Evolutionary conservation across 2,329 filamentous ascomycete species (phyloP).

Genomic region (Sclerotinia nivalis): DNA sequence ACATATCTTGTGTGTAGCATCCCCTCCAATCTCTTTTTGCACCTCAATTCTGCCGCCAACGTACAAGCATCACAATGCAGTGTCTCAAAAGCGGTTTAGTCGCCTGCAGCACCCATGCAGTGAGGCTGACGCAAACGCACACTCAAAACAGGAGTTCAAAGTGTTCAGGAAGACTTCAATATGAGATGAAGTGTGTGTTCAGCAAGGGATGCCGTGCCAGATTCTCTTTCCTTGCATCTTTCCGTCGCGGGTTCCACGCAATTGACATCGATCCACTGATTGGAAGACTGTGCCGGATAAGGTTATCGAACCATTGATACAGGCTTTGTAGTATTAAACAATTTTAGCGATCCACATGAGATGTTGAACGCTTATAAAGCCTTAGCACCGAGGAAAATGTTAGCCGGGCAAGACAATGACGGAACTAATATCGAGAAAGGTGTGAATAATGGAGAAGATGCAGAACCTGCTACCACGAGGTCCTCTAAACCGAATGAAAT

Average conservation of each 20-base stretch:
- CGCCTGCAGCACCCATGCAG: constrained; percentile 1
- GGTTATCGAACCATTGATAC: neutral
- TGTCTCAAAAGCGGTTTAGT: constrained; percentile 9
- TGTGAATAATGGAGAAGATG: neutral
- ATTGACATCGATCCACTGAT: too few species aligned
- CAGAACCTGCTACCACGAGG: neutral
- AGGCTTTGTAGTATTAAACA: neutral
- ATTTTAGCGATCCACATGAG: neutral
- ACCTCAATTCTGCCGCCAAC: neutral
- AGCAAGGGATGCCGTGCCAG: neutral
- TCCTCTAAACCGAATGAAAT: neutral
- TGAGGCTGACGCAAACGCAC: neutral
- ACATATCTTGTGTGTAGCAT: neutral
- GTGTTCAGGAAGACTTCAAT: neutral
- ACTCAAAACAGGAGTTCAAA: neutral
- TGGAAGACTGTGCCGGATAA: neutral
- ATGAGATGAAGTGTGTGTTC: neutral
- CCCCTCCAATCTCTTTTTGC: neutral
- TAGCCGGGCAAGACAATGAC: neutral
- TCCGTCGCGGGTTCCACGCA: neutral
- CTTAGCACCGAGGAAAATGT: neutral
- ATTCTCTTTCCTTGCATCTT: neutral
- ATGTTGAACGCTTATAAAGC: neutral
- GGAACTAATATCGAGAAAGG: neutral
- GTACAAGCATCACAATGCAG: constrained; percentile 11